Percentiles rank a stretch among this genome's conserved stretches.
Evolutionary conservation across 495 filamentous ascomycete species (phyloP).

Genomic region (Amniculicola lignicola): DNA sequence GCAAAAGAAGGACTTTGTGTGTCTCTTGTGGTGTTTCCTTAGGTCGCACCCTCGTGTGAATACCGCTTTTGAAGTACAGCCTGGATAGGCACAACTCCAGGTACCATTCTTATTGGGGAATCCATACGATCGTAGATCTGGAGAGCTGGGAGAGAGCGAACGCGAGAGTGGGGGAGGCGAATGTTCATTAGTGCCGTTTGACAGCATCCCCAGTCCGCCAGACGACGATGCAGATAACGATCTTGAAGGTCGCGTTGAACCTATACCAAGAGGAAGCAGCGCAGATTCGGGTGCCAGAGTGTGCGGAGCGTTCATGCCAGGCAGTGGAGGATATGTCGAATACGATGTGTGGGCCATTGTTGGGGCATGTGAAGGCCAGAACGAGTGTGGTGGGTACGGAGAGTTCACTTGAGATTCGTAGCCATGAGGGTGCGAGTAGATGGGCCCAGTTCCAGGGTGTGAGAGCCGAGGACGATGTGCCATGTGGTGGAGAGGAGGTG

Average conservation of each 20-base stretch:
- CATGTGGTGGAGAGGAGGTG: slow-evolving; percentile 27
- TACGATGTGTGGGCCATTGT: slow-evolving; percentile 8
- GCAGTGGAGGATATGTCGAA: slow-evolving; percentile 29
- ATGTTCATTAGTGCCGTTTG: not conserved
- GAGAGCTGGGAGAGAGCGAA: slow-evolving; percentile 37
- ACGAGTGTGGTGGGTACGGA: slow-evolving; percentile 26
- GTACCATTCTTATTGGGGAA: slow-evolving; percentile 44
- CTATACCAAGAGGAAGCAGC: slow-evolving; percentile 3
- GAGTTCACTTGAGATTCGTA: slow-evolving; percentile 16
- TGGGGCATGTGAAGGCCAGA: slow-evolving; percentile 21
- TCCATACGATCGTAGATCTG: slow-evolving; percentile 39
- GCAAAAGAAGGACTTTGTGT: slow-evolving; percentile 62
- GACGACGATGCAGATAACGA: slow-evolving; percentile 27
- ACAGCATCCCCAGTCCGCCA: slow-evolving; percentile 18
- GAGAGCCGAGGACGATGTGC: slow-evolving; percentile 3
- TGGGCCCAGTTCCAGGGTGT: slow-evolving; percentile 8
- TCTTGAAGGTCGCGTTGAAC: slow-evolving; percentile 17
- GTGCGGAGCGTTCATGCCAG: slow-evolving; percentile 2
- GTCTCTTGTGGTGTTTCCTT: slow-evolving; percentile 62
- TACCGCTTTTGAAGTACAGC: slow-evolving; percentile 53
- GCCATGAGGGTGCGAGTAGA: slow-evolving; percentile 23
- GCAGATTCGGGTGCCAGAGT: slow-evolving; percentile 13
- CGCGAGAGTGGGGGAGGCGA: slow-evolving; percentile 23
- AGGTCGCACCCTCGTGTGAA: slow-evolving; percentile 63
- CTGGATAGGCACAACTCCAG: slow-evolving; percentile 58